Conservation (phyloP, 2,329 filamentous ascomycete genomes). For the Colletotrichum siamense region DNA sequence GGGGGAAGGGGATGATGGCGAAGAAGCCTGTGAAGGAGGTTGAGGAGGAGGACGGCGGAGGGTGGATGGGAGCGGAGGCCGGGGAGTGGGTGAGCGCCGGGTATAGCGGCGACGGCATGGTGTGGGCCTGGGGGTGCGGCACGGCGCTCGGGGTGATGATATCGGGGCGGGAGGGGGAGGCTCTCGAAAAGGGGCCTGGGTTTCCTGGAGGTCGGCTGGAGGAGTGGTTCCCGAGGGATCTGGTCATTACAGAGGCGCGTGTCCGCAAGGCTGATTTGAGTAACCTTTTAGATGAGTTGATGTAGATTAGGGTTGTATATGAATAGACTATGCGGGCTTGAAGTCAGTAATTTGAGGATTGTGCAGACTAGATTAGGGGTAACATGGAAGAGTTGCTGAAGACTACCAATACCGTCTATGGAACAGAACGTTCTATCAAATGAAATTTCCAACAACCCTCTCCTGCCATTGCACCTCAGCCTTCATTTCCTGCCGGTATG, state of each 20-base stretch:
- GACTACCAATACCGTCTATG: no score
- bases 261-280: conserved; percentile 40
- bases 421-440: no score
- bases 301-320: background rate
- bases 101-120: conserved; percentile 59
- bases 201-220: conserved; percentile 39
- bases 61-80: conserved; percentile 13
- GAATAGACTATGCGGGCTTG: background rate
- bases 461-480: background rate
- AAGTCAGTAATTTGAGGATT: background rate
- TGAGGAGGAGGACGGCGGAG: background rate
- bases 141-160: conserved; percentile 53
- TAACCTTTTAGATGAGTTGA: conserved; percentile 34
- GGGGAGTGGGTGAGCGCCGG: conserved; percentile 60
- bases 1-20: background rate
- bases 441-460: background rate
- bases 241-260: conserved; percentile 37
- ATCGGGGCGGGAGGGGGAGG: conserved; percentile 38
- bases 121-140: conserved; percentile 57
- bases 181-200: conserved; percentile 33
- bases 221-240: conserved; percentile 46
- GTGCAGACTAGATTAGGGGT: no score
- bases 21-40: background rate
- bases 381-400: no score
- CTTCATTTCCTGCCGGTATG: background rate